Percentiles rank a stretch among this genome's conserved stretches.
Conservation (phyloP, 1,139 yeast species). For the Magnusiomyces fungicola region DNA sequence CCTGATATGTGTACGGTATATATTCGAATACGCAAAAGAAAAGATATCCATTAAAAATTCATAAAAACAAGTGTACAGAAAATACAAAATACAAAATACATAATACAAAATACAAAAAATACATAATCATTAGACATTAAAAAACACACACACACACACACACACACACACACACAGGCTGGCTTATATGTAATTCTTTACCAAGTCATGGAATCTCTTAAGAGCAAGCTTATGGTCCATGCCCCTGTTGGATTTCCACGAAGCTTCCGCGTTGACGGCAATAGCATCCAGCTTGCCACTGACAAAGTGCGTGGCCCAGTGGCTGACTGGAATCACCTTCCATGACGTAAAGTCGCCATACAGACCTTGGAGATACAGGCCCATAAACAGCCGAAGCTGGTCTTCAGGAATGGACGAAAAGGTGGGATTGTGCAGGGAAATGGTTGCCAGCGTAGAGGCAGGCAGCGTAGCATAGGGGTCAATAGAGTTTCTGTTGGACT, state of each 20-base stretch:
- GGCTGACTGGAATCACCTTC: not conserved
- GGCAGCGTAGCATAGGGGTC: not conserved
- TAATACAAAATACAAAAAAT: not conserved
- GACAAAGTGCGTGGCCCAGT: constrained; percentile 6
- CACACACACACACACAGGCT: not conserved
- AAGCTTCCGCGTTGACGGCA: constrained; percentile 4
- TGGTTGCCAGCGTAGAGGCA: not conserved
- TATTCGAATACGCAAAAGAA: too few relatives aligned
- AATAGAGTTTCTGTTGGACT: not conserved
- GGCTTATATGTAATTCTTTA: not conserved
- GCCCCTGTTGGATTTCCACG: constrained; percentile 3
- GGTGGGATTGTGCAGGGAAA: not conserved
- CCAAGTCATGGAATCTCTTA: constrained; percentile 1
- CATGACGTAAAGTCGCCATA: constrained; percentile 6
- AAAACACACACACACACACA: not conserved
- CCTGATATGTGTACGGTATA: too few relatives aligned
- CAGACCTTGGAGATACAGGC: constrained; percentile 3
- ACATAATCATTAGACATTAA: not conserved
- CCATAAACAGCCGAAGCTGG: constrained; percentile 3
- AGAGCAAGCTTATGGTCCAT: constrained; percentile 4
- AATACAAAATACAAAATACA: too few relatives aligned
- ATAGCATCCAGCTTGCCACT: not conserved
- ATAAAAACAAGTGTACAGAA: not conserved
- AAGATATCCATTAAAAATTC: too few relatives aligned
- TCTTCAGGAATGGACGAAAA: constrained; percentile 5